Conservation (phyloP, 116 monocot species). For the Thalassia testudinum region DNA sequence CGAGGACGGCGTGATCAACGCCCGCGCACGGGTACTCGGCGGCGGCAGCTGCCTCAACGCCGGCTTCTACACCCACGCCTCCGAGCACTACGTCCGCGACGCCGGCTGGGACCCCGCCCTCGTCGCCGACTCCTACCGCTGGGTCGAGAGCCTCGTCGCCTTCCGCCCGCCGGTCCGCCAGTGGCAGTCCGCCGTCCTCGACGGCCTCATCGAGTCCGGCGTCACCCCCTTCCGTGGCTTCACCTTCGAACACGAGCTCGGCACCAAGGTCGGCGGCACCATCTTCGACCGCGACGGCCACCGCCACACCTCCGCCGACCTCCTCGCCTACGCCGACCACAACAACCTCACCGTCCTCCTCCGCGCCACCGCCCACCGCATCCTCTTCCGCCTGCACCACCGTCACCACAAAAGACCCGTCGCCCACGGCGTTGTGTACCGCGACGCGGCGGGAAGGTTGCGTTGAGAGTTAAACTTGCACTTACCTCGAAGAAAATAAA, state of each 20-base stretch:
- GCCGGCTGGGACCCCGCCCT: slow-evolving; percentile 26
- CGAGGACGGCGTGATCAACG: slow-evolving; percentile 55
- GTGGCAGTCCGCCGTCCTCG: slow-evolving; percentile 69
- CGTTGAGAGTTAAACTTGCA: no score
- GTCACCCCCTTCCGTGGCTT: slow-evolving; percentile 39
- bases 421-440: slow-evolving; percentile 45
- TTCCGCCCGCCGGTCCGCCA: slow-evolving; percentile 38
- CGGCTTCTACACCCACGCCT: slow-evolving; percentile 68
- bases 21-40: slow-evolving; percentile 65
- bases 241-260: slow-evolving; percentile 38
- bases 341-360: slow-evolving; percentile 28
- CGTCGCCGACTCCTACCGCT: slow-evolving; percentile 40
- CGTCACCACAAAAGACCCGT: slow-evolving; percentile 3
- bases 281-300: slow-evolving; percentile 30
- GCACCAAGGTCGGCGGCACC: slow-evolving; percentile 54
- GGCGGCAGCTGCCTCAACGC: slow-evolving; percentile 76
- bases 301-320: slow-evolving; percentile 39
- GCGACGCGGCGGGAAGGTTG: slow-evolving; percentile 19
- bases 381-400: slow-evolving; percentile 9
- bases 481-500: no score
- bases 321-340: slow-evolving; percentile 21
- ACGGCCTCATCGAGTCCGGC: slow-evolving; percentile 57
- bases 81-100: slow-evolving; percentile 20
- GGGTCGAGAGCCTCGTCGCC: slow-evolving; percentile 58
- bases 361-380: slow-evolving; percentile 26